Base-by-base conservation (phyloP, 2,329 filamentous ascomycete species). In the Colletotrichum navitas region DNA sequence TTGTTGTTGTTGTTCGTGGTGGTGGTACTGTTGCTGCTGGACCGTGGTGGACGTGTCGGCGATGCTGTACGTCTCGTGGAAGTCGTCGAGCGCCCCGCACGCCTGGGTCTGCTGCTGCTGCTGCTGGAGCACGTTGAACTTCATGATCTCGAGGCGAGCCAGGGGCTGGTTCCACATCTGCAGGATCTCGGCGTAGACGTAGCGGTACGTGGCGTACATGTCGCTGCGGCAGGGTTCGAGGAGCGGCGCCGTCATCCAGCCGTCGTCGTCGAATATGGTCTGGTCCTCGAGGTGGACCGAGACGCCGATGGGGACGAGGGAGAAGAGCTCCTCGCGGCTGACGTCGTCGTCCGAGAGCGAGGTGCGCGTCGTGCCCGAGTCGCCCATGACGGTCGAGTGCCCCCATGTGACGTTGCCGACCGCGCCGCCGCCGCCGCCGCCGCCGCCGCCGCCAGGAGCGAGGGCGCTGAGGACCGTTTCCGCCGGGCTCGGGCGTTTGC, bases 181-280 rank as follows among this genome's bases (percentile, higher is more conserved):
- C 4, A 93, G 84, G 80, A 92, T 86, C 79, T 92, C 89, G n/a
- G 90, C 90, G 75, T 93, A 93, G 0, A 87, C 85, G 71, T 89
- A 87, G 45, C 91, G 87, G 76, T 92, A 93, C 75, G 83, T 84
- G n/a, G 86, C 84, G 74, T 90, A 90, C 26, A 86, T 78, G 4
- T 82, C 78, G 6, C 81, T 79, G n/a, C 84, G 84, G 39, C 77
- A 83, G 5, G 85, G 81, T 54, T 90, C 86, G 21, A 92, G 83
- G 2, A 92, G 80, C 5, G 90, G 87, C 3, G 86, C 84, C 26
- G 83, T 85, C 76, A 92, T 84, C 84, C 89, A 91, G 16, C 90
- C 90, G 76, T 92, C 90, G 63, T 92, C 90, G 74, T 92, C 91
- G 75, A 92, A 92, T 26, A 87, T 84, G n/a, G 86, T 85, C 73